Conservation (phyloP, 169 alveolate species). For the Eimeria sp. region DNA sequence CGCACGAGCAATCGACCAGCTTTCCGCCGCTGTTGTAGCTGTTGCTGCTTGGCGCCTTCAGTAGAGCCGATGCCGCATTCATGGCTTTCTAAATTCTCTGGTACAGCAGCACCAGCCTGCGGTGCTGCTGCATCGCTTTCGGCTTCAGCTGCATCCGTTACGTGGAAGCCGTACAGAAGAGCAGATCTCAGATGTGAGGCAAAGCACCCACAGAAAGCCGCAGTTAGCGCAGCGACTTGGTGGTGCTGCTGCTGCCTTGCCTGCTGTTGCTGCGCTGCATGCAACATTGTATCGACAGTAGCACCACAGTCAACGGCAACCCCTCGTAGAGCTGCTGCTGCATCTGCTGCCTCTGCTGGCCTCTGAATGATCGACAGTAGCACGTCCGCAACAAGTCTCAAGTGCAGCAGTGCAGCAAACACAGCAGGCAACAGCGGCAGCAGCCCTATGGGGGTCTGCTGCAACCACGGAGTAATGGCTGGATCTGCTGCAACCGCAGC, state of each 20-base stretch:
- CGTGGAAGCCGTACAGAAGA: slow-evolving; percentile 18
- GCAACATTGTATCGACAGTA: slow-evolving; percentile 37
- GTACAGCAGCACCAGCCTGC: neutral
- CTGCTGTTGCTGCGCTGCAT: slow-evolving; percentile 59
- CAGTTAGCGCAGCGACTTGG: slow-evolving; percentile 66
- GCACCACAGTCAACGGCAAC: slow-evolving; percentile 59
- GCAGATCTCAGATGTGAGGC: slow-evolving; percentile 57
- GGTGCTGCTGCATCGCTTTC: slow-evolving; percentile 17
- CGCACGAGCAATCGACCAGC: slow-evolving; percentile 13
- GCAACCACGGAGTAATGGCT: slow-evolving; percentile 44
- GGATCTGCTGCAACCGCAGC: slow-evolving; percentile 57
- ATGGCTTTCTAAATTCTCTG: neutral
- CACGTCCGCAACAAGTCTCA: slow-evolving; percentile 55
- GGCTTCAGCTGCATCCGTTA: slow-evolving; percentile 8
- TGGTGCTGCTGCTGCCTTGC: slow-evolving; percentile 34
- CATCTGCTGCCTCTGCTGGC: slow-evolving; percentile 49
- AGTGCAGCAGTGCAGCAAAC: slow-evolving; percentile 67
- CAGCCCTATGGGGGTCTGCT: slow-evolving; percentile 10
- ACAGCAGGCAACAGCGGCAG: slow-evolving; percentile 72
- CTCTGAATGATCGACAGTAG: slow-evolving; percentile 10
- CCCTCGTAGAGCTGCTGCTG: slow-evolving; percentile 53
- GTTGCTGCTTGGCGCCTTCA: slow-evolving; percentile 26
- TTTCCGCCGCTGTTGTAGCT: slow-evolving; percentile 26
- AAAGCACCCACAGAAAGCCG: slow-evolving; percentile 61
- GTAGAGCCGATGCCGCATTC: neutral